phyloP scores from a whole-genome alignment of 768 basidiomycete species.

The Stropharia rugosoannulata region DNA sequence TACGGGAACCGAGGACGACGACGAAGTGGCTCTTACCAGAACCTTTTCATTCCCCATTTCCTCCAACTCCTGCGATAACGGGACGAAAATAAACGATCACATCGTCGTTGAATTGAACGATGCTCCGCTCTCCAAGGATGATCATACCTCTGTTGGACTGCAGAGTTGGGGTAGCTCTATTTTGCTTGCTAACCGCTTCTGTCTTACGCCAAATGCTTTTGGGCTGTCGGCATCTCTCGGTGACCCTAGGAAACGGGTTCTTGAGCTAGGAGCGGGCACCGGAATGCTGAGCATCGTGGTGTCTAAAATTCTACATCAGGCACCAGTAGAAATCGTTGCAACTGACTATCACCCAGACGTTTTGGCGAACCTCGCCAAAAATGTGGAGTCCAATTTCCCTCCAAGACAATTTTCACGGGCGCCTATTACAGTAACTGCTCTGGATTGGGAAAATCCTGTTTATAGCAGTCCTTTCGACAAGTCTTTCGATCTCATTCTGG shows the following conservation, averaged over 20 bases:
- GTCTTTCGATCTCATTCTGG: slow-evolving; percentile 69
- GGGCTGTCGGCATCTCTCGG: slow-evolving; percentile 5
- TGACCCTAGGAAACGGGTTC: slow-evolving; percentile 38
- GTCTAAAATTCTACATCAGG: slow-evolving; percentile 35
- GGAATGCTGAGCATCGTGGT: slow-evolving; percentile 76
- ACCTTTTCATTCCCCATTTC: slow-evolving; percentile 44
- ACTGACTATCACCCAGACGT: slow-evolving; percentile 83
- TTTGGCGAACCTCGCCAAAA: slow-evolving; percentile 61
- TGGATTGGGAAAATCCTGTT: slow-evolving; percentile 66
- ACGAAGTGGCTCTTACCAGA: slow-evolving; percentile 47
- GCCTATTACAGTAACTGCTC: slow-evolving; percentile 41
- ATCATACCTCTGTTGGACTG: slow-evolving; percentile 79
- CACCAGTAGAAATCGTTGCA: slow-evolving; percentile 46
- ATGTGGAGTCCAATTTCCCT: slow-evolving; percentile 53
- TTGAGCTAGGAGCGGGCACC: slow-evolving; percentile 87
- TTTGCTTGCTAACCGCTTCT: slow-evolving; percentile 64
- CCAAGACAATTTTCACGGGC: slow-evolving; percentile 8
- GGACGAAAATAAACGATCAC: not conserved
- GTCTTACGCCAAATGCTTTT: slow-evolving; percentile 41
- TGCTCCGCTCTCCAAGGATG: slow-evolving; percentile 57
- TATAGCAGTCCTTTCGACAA: slow-evolving; percentile 31
- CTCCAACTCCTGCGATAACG: slow-evolving; percentile 1
- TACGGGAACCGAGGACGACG: slow-evolving; percentile 39
- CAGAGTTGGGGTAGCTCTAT: slow-evolving; percentile 87
- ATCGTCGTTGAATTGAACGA: slow-evolving; percentile 66